Evolutionary conservation across 2,329 filamentous ascomycete genomes (phyloP).

Genomic region (Akanthomyces uredinophilus): DNA sequence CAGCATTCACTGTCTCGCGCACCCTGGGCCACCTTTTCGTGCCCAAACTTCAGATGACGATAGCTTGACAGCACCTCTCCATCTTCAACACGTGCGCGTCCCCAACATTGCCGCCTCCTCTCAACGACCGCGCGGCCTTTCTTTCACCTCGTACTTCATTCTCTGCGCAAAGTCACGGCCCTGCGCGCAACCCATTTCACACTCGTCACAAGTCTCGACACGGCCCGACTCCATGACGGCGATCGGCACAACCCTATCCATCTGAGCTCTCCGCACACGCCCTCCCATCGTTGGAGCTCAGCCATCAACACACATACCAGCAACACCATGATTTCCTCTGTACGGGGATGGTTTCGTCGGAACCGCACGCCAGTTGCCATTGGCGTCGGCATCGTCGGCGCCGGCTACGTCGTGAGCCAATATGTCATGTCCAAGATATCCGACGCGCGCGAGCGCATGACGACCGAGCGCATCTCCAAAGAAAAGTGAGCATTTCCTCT

Average conservation of each 20-base stretch:
- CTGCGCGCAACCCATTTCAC: background rate
- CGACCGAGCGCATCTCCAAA: slow-evolving; percentile 88
- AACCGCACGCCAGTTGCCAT: slow-evolving; percentile 88
- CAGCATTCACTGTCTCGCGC: background rate
- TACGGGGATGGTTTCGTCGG: slow-evolving; percentile 85
- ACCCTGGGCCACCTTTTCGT: background rate
- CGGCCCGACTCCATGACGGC: background rate
- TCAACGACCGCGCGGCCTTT: background rate
- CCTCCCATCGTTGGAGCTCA: background rate
- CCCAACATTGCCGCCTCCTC: no score
- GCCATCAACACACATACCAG: background rate
- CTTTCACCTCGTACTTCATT: background rate
- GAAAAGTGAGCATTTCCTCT: slow-evolving; percentile 67
- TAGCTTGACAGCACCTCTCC: background rate
- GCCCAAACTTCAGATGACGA: background rate
- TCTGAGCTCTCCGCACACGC: slow-evolving; percentile 1
- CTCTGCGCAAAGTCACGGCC: background rate
- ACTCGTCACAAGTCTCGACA: background rate
- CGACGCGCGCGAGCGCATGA: slow-evolving; percentile 93
- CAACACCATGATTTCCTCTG: slow-evolving; percentile 57
- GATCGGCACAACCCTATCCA: background rate
- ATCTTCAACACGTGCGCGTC: background rate
- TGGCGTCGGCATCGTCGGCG: slow-evolving; percentile 80
- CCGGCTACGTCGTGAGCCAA: slow-evolving; percentile 85
- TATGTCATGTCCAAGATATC: slow-evolving; percentile 89